Conservation (phyloP, 257 asterid genomes). For the Ocimum tenuiflorum region DNA sequence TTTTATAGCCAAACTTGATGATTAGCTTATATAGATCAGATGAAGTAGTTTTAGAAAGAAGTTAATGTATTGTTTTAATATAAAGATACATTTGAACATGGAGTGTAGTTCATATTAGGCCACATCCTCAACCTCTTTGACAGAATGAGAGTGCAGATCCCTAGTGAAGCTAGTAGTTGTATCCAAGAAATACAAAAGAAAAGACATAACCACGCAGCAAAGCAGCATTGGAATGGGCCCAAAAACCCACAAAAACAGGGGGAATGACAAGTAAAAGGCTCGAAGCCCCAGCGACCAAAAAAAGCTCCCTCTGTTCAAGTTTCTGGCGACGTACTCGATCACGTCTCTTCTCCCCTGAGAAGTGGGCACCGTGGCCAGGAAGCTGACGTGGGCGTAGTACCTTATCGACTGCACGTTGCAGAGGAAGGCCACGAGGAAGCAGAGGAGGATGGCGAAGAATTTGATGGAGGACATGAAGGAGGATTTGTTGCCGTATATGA, state of each 20-base stretch:
- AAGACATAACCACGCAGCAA: slow-evolving; percentile 49
- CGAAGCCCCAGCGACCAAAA: slow-evolving; percentile 81
- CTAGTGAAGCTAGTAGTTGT: slow-evolving; percentile 56
- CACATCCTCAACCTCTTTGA: slow-evolving; percentile 33
- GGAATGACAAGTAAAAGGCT: slow-evolving; percentile 77
- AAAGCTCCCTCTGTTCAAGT: slow-evolving; percentile 56
- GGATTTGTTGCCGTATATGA: slow-evolving; percentile 39
- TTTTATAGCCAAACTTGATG: too few species aligned
- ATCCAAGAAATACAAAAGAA: slow-evolving; percentile 59
- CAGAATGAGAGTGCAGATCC: slow-evolving; percentile 38
- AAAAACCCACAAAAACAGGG: slow-evolving; percentile 71
- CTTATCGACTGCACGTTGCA: slow-evolving; percentile 73
- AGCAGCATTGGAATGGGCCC: slow-evolving; percentile 75
- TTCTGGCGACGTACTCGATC: slow-evolving; percentile 57
- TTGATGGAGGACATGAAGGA: slow-evolving; percentile 47
- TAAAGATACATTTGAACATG: slow-evolving; percentile 40
- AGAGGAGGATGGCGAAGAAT: slow-evolving; percentile 58
- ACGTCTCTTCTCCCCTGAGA: slow-evolving; percentile 40
- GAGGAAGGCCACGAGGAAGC: slow-evolving; percentile 72
- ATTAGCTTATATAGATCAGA: too few species aligned
- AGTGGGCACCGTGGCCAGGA: slow-evolving; percentile 56
- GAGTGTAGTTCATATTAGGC: too few species aligned
- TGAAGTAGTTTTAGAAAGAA: too few species aligned
- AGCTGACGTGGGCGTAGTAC: slow-evolving; percentile 74
- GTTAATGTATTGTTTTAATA: too few species aligned